phyloP scores from a whole-genome alignment of 208 protist genomes.

The Crithidia mellificae region DNA sequence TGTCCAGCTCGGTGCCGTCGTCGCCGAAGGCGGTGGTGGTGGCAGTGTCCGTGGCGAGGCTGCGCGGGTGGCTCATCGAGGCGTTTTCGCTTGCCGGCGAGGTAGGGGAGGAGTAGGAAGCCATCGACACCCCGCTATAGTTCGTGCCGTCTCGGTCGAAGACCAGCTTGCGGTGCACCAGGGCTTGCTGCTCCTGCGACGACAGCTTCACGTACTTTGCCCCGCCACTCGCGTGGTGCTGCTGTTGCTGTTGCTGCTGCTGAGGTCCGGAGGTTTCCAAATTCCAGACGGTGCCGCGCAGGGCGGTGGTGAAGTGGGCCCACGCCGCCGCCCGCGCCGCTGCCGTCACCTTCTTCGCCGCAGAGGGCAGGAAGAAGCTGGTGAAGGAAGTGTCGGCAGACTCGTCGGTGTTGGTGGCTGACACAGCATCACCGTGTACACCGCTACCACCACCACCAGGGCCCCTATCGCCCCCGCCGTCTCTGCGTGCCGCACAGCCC shows the following conservation, averaged over 20 bases:
- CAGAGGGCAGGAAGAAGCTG: constrained; percentile 40
- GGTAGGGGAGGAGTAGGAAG: constrained; percentile 15
- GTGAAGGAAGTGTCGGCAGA: constrained; percentile 24
- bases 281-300: constrained; percentile 80
- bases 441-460: neutral
- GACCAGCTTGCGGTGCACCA: constrained; percentile 73
- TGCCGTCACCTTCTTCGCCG: constrained; percentile 37
- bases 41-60: neutral
- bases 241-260: constrained; percentile 17
- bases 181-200: constrained; percentile 65
- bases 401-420: constrained; percentile 2
- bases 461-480: neutral
- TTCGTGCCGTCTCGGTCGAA: constrained; percentile 69
- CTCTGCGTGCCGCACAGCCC: neutral
- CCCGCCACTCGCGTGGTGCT: constrained; percentile 4
- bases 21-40: neutral
- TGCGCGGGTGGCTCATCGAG: constrained; percentile 2
- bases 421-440: neutral
- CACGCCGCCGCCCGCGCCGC: constrained; percentile 54
- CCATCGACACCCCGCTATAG: constrained; percentile 53
- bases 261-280: constrained; percentile 40
- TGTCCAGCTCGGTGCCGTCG: constrained; percentile 5
- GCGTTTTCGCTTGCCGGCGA: constrained; percentile 5
- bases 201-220: constrained; percentile 64
- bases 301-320: constrained; percentile 53